Evolutionary conservation across 352 stramenopile species (phyloP), one percentile per base, ranked within the genome.

Genomic region (Phytopythium mirpurense): DNA sequence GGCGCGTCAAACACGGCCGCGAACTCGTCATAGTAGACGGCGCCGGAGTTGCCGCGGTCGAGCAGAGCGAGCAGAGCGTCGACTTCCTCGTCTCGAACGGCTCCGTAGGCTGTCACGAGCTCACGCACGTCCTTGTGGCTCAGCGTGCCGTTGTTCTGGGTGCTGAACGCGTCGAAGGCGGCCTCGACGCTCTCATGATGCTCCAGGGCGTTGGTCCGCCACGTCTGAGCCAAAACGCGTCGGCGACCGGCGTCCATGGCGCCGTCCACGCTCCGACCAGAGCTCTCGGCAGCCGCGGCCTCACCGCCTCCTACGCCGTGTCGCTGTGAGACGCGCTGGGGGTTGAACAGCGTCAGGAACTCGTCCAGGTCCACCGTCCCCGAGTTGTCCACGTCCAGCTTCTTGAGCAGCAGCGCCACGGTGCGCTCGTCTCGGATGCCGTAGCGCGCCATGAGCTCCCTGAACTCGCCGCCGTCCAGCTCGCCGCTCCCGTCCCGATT

Each of bases 21-120:
- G 54, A 90, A 90, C 37, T 89, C 78, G 26, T 87, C 75, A 27
- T 75, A 90, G 31, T 80, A 69, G 26, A 90, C 73, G 9, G 57
- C 56, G 0, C 68, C 76, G 2, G 73, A 82, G 8, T 47, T 34
- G 34, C 88, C 74, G 0, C 61, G 43, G 43, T 88, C 76, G 5
- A 88, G 40, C 0, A 65, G 67, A 26, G 70, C 67, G 27, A 79
- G 70, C n/a, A 88, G 52, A 10, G 59, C 49, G 4, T 63, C 51
- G 26, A 89, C 63, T 35, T 87, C 69, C 4, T 74, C 59, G 46
- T 67, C 58, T 11, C 74, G 56, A 7, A 44, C 67, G 26, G 86
- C 70, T 0, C 76, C 75, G 37, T 74, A 85, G n/a, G 72, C 46
- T 18, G 34, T 55, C 62, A 87, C 70, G 9, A 89, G 51, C 29